Evolutionary conservation across 2,329 filamentous ascomycete species (phyloP), one percentile per base, ranked within the genome.

Genomic region (Ophiocordyceps sinensis): DNA sequence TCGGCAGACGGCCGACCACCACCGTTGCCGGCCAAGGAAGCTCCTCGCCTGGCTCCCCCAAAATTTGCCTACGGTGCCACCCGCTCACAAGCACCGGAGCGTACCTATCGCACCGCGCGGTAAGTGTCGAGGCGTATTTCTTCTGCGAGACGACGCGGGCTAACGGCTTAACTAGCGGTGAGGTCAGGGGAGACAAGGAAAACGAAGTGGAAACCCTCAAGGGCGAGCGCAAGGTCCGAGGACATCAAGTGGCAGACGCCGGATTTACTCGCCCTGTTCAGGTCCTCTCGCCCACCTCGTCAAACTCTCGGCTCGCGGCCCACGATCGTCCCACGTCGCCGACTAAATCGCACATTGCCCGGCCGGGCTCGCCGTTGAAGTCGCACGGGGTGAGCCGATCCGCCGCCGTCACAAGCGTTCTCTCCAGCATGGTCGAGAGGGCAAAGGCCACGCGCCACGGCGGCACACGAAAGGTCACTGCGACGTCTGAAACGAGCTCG

Each of bases 211-310:
- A 66, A 21, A 61, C 61, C 45, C 62, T 65, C 45, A 73, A 81
- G 19, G 76, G 80, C 3, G 89, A 89, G 68, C 88, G 87, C 63
- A 69, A 62, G 51, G 60, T 65, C 14, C 71, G 68, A 36, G 68
- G 62, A 35, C 59, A 61, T 11, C 59, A 61, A 42, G 66, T 61
- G 17, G 64, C 63, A 44, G 67, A 63, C 23, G 47, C 59, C 46
- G 51, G 62, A 49, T 44, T 45, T 38, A 51, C 60, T 34, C 56
- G 56, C 48, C 59, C 74, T 45, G 63, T 70, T 39, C 70, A 82
- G 57, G 73, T 93, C 31, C 68, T 94, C 3, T 94, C 87, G 2
- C 86, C 86, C 2, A 82, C 84, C 40, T 88, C 85, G 0, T 80
- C 82, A 44, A 94, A 94, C 55, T 82, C 83, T 6, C 77, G 84